These are phyloP conservation scores for Linum tenue DNA, from an alignment of 345 rosid genomes.

Conservation along the genomic window DNA sequence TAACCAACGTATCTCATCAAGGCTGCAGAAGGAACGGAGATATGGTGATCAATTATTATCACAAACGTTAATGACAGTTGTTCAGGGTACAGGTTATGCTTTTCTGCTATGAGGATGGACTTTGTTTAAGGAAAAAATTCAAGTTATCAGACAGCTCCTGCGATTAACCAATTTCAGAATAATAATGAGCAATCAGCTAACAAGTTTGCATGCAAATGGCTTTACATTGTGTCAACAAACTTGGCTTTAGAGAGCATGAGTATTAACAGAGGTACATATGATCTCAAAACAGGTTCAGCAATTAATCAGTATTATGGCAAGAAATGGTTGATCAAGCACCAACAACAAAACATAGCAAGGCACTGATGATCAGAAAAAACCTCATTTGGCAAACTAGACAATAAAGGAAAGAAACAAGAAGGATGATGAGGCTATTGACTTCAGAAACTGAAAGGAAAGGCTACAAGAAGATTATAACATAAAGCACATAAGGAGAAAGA, in stretches of 20 bases:
- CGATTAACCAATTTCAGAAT: not conserved
- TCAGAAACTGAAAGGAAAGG: conserved; percentile 1
- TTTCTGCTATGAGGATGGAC: too few relatives aligned
- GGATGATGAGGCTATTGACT: not conserved
- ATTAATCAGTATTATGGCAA: too few relatives aligned
- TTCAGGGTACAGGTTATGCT: too few relatives aligned
- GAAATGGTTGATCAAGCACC: too few relatives aligned
- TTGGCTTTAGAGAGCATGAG: not conserved
- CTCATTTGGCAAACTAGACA: not conserved
- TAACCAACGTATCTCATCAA: too few relatives aligned
- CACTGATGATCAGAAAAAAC: too few relatives aligned
- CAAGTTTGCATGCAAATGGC: not conserved
- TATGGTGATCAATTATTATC: too few relatives aligned
- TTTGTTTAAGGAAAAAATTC: too few relatives aligned
- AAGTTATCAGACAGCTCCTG: not conserved
- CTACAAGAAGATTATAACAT: not conserved
- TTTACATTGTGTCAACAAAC: not conserved
- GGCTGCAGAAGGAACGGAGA: too few relatives aligned
- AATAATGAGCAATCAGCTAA: not conserved
- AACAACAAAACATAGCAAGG: too few relatives aligned
- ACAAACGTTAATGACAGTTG: too few relatives aligned
- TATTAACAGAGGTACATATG: not conserved
- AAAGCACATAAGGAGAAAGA: not conserved
- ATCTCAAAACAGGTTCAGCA: not conserved
- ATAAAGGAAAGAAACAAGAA: not conserved